A percentile compares a stretch with the other conserved stretches of the same genome.
phyloP scores from a whole-genome alignment of 1,284 basidiomycete species.

The Pterula multifida region DNA sequence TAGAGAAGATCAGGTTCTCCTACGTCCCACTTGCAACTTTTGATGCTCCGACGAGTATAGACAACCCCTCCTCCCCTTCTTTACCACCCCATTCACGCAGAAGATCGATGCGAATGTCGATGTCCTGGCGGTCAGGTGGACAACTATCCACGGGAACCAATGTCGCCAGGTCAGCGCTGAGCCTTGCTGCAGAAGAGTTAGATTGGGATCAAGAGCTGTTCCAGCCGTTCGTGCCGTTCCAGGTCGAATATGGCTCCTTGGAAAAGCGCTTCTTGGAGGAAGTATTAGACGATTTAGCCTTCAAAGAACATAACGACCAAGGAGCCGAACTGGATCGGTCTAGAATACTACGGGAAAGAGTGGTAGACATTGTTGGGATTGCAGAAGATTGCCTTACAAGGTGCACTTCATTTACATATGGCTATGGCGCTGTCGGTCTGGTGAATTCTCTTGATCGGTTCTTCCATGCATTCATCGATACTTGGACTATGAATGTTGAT shows the following conservation, averaged over 20 bases:
- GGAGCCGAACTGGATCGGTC: slow-evolving; percentile 40
- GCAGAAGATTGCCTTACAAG: slow-evolving; percentile 71
- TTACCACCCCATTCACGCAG: slow-evolving; percentile 26
- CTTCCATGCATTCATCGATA: slow-evolving; percentile 55
- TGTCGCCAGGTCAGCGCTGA: slow-evolving; percentile 11
- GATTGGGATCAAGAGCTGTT: slow-evolving; percentile 87
- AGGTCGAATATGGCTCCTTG: slow-evolving; percentile 68
- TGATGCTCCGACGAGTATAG: slow-evolving; percentile 12
- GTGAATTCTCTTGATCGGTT: slow-evolving; percentile 64
- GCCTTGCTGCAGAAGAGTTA: slow-evolving; percentile 24
- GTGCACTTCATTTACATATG: slow-evolving; percentile 75
- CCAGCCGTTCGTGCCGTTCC: slow-evolving; percentile 85
- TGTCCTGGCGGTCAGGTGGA: slow-evolving; percentile 46
- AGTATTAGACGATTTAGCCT: slow-evolving; percentile 27
- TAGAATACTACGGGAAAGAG: slow-evolving; percentile 57
- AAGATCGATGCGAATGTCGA: slow-evolving; percentile 60
- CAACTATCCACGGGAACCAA: slow-evolving; percentile 21
- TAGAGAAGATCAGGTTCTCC: slow-evolving; percentile 60
- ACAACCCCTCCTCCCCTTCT: slow-evolving; percentile 10
- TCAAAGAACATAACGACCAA: slow-evolving; percentile 24
- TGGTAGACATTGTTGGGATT: slow-evolving; percentile 59
- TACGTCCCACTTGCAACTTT: slow-evolving; percentile 12
- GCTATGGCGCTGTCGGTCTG: slow-evolving; percentile 68
- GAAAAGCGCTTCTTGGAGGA: slow-evolving; percentile 61
- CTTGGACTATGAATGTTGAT: slow-evolving; percentile 42